Evolutionary conservation across 2,329 filamentous ascomycete species (phyloP).

Genomic region (Fusarium sp.): DNA sequence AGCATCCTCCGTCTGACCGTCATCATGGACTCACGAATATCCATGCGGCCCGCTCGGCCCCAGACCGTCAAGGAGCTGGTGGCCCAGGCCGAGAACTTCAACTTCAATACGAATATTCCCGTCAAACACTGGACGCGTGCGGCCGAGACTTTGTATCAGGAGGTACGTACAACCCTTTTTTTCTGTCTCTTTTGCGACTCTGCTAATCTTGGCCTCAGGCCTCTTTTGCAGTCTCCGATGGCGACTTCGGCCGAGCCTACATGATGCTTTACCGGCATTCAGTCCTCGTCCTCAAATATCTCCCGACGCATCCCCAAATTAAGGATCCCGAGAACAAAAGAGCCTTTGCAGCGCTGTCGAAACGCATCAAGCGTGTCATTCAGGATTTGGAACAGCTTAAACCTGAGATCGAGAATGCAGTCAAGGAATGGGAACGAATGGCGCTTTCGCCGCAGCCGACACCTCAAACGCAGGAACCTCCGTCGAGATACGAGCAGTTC

Average conservation of each 20-base stretch:
- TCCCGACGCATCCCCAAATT: conserved; percentile 80
- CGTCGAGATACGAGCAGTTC: conserved; percentile 57
- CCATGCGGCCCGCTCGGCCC: conserved; percentile 62
- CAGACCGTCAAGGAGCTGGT: conserved; percentile 80
- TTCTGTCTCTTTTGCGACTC: too few relatives aligned
- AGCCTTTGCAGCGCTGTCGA: conserved; percentile 65
- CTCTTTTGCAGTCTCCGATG: conserved; percentile 84
- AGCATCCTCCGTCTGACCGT: conserved; percentile 1
- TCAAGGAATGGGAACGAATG: conserved; percentile 73
- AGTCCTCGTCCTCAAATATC: conserved; percentile 79
- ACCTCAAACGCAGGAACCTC: conserved; percentile 33
- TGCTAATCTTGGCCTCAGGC: conserved; percentile 65
- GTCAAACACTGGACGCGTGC: conserved; percentile 86
- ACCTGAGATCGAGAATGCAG: conserved; percentile 77
- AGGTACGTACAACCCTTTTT: conserved; percentile 65
- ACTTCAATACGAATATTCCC: conserved; percentile 80
- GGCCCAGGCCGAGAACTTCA: conserved; percentile 79
- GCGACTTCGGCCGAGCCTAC: conserved; percentile 88
- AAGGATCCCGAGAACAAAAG: conserved; percentile 72
- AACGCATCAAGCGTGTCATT: conserved; percentile 68
- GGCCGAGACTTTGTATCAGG: conserved; percentile 80
- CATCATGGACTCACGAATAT: conserved; percentile 46
- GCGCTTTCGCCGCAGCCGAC: conserved; percentile 52
- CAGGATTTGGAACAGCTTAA: conserved; percentile 81
- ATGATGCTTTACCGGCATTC: conserved; percentile 92